Base-by-base conservation (phyloP, 208 protist genomes). In the Wallacemonas collosoma region DNA sequence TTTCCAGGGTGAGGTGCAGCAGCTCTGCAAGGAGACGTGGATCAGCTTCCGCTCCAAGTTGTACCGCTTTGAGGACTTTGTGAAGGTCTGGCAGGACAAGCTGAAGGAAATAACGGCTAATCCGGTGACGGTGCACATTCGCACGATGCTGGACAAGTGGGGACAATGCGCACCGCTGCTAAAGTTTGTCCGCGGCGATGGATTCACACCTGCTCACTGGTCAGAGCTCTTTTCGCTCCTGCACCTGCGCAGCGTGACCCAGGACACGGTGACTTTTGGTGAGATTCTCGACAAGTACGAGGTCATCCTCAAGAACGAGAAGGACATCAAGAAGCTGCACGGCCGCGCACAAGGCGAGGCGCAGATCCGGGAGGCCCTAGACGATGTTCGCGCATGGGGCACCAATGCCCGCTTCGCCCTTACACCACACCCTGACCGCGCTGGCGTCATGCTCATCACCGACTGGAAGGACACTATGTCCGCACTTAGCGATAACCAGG, bases 401-500 rank as follows among this genome's bases (percentile, higher is more conserved):
- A 91, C 76, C 12, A 87, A 95, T 0, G 89, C 96, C 5, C 73
- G 66, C 1, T 98, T 99, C 74, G 68, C 79, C 17, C 85, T 98
- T 40, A 85, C 81, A 8, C 82, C 95, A 40, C 89, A 90, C 70
- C 89, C 85, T 14, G 92, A 93, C 14, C 82, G 87, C 57, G 54
- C 74, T 8, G 88, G 89, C 41, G 89, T 98, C 41, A 73, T 90
- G 58, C 87, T 99, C 39, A 98, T 99, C 70, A 96, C 96, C 11
- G 98, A 99, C 48, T 99, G 98, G 98, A 98, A 98, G 76, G 97
- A 99, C 60, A 78, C 98, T 1, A 72, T 99, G 45, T 93, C 94
- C 15, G 75, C 94, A 14, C 83, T 99, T 1, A 98, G 95, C 71
- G 98, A 99, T 81, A 95, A 99, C 66, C 95, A 98, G 75, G 94